Conservation (phyloP, 2,329 filamentous ascomycete genomes). For the Diaporthe citrichinensis region DNA sequence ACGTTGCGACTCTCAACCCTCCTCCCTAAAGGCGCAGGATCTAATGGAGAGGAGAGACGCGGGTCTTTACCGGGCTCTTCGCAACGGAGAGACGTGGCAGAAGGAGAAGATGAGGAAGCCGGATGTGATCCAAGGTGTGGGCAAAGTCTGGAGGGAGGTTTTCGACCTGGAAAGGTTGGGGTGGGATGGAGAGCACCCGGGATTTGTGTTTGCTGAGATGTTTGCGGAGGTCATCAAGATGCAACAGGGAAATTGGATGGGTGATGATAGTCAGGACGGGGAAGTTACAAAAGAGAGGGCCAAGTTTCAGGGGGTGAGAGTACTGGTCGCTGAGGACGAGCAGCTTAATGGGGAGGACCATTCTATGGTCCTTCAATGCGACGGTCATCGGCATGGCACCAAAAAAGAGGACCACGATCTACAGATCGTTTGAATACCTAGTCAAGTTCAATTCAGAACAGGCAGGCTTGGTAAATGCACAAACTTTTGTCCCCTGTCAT, state of each 20-base stretch:
- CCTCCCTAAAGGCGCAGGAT: neutral
- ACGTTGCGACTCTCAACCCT: neutral
- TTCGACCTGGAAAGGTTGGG: conserved; percentile 50
- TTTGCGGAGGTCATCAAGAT: conserved; percentile 49
- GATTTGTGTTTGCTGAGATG: conserved; percentile 50
- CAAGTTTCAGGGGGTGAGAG: conserved; percentile 37
- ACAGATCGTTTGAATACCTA: neutral
- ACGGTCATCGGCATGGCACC: neutral
- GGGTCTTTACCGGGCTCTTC: conserved; percentile 45
- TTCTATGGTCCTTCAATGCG: conserved; percentile 15
- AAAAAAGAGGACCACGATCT: neutral
- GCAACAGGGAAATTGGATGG: conserved; percentile 48
- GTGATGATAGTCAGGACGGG: conserved; percentile 46
- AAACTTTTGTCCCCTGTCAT: conserved; percentile 4
- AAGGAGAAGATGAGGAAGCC: conserved; percentile 42
- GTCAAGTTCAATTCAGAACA: neutral
- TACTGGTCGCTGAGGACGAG: conserved; percentile 38
- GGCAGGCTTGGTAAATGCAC: neutral
- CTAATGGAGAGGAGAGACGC: conserved; percentile 42
- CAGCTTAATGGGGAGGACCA: neutral
- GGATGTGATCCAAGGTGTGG: conserved; percentile 50
- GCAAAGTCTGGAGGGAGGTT: conserved; percentile 51
- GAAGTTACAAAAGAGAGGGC: conserved; percentile 46
- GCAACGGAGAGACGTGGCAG: conserved; percentile 39
- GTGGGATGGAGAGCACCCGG: conserved; percentile 50